Evolutionary conservation across 306 rosid genomes (phyloP), one percentile per base, ranked within the genome.

Genomic region (Sicyos edulis): DNA sequence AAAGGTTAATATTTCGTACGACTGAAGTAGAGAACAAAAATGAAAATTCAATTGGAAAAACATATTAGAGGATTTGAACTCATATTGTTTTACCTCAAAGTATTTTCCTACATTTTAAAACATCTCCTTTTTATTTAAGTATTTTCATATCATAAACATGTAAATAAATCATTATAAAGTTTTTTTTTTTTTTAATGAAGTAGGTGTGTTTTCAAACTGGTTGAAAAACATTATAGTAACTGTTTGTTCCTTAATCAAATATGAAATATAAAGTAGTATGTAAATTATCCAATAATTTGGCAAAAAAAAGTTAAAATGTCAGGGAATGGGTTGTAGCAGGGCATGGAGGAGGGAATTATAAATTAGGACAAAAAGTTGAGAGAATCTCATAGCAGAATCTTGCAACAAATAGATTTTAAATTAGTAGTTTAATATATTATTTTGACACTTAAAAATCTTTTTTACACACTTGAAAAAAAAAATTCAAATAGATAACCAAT

Each of bases 311-410:
- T 4, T 24, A 8, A 0, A 58, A 24, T 40, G 24, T 42, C 11
- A 42, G 17, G 14, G 4, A 2, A 24, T 5, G 42, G 42, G 42
- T 40, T 24, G 17, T 6, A 24, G 42, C 42, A 58, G 16, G 10
- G 42, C 42, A 58, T 58, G 64, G 64, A 26, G 10, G 13, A 1
- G 10, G 8, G 64, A 58, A 26, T 24, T 22, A 24, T 58, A 58
- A 58, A 58, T 58, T 58, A 58, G 40, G 64, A 6, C 42, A 6
- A 37, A 58, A 49, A 58, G 64, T 58, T 24, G 64, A 58, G 64
- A 58, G 64, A 58, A 58, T 58, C 64, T 22, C 9, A 8, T 54
- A 0, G 0, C 11, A 17, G 58, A 54, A 54, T 54, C 58, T 54
- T n/a, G 2, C 8, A 1, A 6, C 17, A 54, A 54, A 49, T 54